Base-by-base conservation (phyloP, 116 monocot genomes). In the Posidonia oceanica region DNA sequence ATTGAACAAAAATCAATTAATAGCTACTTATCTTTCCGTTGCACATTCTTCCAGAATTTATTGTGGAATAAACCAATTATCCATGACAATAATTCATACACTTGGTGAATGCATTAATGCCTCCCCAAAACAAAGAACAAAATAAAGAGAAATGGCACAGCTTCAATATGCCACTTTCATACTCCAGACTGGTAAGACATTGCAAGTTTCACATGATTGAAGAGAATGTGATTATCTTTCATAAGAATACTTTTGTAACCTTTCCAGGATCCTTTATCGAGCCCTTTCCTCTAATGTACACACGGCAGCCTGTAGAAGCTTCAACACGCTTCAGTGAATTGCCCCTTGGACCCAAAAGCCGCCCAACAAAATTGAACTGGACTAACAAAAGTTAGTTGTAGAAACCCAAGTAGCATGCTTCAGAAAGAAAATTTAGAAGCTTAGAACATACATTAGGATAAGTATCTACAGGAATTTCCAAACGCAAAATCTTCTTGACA, bases 311-410 rank as follows among this genome's bases (percentile, higher is more conserved):
- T 15, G 97, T 93, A 0, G 85, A 84, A 52, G 89, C 93, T 81
- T 98, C 97, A 14, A 98, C 93, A 41, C 97, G 82, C 73, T 93
- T 98, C 36, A 98, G 76, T 3, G 97, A 98, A 79, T 98, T 98
- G 3, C 97, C 97, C 68, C 97, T 83, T 15, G 97, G 97, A 56
- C 97, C 97, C 36, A 98, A 85, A 80, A 98, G 93, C 21, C 97
- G 83, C n/a, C 97, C 97, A 21, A 98, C 87, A 85, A 98, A 98
- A 83, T 98, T 98, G 83, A 98, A 98, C 97, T 98, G 74, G 3
- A 23, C 38, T 1, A 20, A 39, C 10, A 68, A 74, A 71, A 61
- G 42, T 63, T 38, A 38, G 16, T 5, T 36, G 48, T 53, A 11
- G 51, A 52, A 63, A 29, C 23, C 8, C 3, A 69, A 54, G 29